These are phyloP conservation scores for Catharanthus roseus DNA, from an alignment of 257 asterid genomes.

Conservation along the genomic window DNA sequence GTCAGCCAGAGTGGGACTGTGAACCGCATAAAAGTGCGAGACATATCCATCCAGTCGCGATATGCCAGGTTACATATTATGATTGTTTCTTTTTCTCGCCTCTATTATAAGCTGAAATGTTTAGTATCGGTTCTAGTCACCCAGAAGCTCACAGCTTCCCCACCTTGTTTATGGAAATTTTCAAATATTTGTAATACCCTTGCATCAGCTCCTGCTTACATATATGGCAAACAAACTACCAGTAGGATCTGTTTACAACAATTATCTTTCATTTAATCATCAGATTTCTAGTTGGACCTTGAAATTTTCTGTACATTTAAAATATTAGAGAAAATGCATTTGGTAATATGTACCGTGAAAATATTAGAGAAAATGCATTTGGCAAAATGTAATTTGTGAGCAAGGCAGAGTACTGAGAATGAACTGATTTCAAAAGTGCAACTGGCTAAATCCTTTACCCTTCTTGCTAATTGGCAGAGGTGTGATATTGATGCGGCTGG, in stretches of 20 bases:
- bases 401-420: not conserved
- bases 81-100: not conserved
- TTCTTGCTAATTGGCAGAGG: constrained; percentile 39
- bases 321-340: not conserved
- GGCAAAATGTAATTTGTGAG: not conserved
- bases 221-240: not conserved
- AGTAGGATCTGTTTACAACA: not conserved
- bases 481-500: constrained; percentile 93
- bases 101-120: not conserved
- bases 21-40: constrained; percentile 91
- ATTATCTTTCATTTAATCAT: too few relatives aligned
- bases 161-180: not conserved
- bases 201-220: not conserved
- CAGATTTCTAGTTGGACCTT: not conserved
- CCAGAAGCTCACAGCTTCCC: not conserved
- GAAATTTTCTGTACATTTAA: not conserved
- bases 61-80: constrained; percentile 61
- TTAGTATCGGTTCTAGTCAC: not conserved
- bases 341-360: not conserved
- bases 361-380: not conserved
- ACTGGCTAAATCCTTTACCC: not conserved
- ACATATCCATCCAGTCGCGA: constrained; percentile 90
- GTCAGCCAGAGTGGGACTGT: constrained; percentile 99
- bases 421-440: not conserved
- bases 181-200: too few relatives aligned